These are phyloP conservation scores for Trichosporon sp. DNA, from an alignment of 1,284 basidiomycete genomes.

Conservation along the genomic window DNA sequence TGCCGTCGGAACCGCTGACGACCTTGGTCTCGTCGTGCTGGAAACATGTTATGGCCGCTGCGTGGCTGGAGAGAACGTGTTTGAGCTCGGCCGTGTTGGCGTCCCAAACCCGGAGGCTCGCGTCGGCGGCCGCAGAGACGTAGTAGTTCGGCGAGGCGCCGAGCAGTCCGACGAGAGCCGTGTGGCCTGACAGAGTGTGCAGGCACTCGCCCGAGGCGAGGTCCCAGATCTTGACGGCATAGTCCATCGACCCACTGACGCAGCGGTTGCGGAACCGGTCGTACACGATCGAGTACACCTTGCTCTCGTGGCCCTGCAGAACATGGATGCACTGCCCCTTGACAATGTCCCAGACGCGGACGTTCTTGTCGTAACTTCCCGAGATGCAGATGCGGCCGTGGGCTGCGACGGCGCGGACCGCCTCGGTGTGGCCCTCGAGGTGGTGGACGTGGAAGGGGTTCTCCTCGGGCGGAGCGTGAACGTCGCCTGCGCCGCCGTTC, in stretches of 20 bases:
- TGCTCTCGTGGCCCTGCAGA: conserved; percentile 82
- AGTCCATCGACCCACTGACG: conserved; percentile 94
- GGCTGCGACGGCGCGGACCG: conserved; percentile 88
- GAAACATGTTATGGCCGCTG: conserved; percentile 94
- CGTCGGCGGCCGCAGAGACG: conserved; percentile 91
- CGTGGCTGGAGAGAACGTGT: conserved; percentile 80
- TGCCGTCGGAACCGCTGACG: conserved; percentile 89
- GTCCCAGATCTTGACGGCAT: conserved; percentile 91
- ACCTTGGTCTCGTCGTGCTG: conserved; percentile 96
- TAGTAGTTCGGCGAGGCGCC: conserved; percentile 83
- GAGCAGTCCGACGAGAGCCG: conserved; percentile 81
- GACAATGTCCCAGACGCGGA: conserved; percentile 91
- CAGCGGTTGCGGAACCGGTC: conserved; percentile 81
- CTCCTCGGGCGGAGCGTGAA: conserved; percentile 59
- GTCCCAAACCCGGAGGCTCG: conserved; percentile 89
- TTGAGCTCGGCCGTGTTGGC: conserved; percentile 75
- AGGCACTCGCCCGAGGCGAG: conserved; percentile 75
- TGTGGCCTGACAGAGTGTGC: conserved; percentile 79
- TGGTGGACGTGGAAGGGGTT: conserved; percentile 87
- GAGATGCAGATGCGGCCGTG: conserved; percentile 85
- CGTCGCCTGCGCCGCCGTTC: conserved; percentile 4
- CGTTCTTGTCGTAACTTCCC: conserved; percentile 92
- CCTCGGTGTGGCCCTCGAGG: conserved; percentile 83
- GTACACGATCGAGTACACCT: conserved; percentile 89
- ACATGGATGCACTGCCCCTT: conserved; percentile 81